Base-by-base conservation (phyloP, 495 filamentous ascomycete species). In the Beverwykella pulmonaria region DNA sequence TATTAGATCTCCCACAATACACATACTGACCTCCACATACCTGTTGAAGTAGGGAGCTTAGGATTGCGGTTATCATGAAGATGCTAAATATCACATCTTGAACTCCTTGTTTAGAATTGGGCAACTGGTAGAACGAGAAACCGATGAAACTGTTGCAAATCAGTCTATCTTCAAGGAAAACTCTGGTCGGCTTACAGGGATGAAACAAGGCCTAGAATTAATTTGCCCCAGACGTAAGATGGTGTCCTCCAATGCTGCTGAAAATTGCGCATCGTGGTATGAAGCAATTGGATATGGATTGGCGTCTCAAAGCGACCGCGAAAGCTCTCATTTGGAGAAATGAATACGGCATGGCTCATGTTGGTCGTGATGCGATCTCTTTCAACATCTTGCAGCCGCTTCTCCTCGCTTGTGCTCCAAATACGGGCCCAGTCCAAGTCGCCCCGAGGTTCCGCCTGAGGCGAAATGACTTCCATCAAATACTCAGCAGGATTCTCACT, bases 391-490 rank as follows among this genome's bases (percentile, higher is more conserved):
- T 75, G 94, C 88, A 22, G 79, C 77, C 79, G 71, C 7, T 44
- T 50, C 30, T 68, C 65, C n/a, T 17, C 27, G 68, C 87, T 90
- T 1, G 88, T 81, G 19, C 85, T 83, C 93, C 93, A 96, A 12
- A 87, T 80, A 53, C 86, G 74, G 70, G 85, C 84, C 93, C 93
- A 97, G 74, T 97, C 91, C 57, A 88, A 83, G 25, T 89, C 83
- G 22, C 85, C 85, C 55, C 82, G 73, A 29, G 84, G 85, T 19
- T 90, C 91, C n/a, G 92, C 91, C 2, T 92, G 91, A 23, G 90
- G 91, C 63, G 91, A 92, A 71, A 93, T 94, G 39, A 90, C 87
- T 6, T 54, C 96, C 92, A 44, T 97, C 90, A 97, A 96, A 88
- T 89, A 94, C 76, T 97, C 93, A 20, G 93, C 93, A 39, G 92